Percentiles rank a stretch among this genome's conserved stretches.
These are phyloP conservation scores for Elongisporangium undulatum DNA, from an alignment of 352 stramenopile genomes.

Conservation along the genomic window DNA sequence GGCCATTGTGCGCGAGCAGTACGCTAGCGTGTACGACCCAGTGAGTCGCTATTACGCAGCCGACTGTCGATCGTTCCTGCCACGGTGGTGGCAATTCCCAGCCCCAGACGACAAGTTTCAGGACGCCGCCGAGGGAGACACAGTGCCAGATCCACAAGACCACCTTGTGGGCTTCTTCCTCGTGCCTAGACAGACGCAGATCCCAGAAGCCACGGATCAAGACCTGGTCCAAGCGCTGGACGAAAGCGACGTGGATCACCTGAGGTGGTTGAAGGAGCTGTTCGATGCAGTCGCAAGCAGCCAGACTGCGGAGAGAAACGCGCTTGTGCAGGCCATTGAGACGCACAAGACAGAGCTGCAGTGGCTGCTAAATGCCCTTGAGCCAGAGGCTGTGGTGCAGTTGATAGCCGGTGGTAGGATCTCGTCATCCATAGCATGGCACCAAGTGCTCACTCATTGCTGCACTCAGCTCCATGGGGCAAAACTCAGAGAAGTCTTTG, in stretches of 20 bases:
- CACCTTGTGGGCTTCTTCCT: conserved; percentile 56
- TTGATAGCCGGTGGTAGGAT: neutral
- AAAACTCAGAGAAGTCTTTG: conserved; percentile 19
- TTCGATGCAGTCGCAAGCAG: conserved; percentile 21
- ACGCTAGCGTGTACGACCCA: conserved; percentile 27
- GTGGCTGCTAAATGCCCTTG: neutral
- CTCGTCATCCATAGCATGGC: conserved; percentile 15
- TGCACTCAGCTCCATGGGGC: conserved; percentile 25
- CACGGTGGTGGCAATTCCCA: conserved; percentile 38
- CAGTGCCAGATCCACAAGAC: conserved; percentile 38
- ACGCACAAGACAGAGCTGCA: neutral
- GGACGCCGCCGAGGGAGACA: conserved; percentile 1
- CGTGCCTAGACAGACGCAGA: conserved; percentile 51
- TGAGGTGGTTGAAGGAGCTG: conserved; percentile 20
- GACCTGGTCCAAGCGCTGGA: conserved; percentile 39
- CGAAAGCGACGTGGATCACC: conserved; percentile 11
- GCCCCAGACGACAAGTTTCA: conserved; percentile 3
- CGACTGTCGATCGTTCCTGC: conserved; percentile 36
- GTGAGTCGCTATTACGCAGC: conserved; percentile 48
- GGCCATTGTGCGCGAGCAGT: conserved; percentile 25
- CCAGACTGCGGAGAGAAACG: neutral
- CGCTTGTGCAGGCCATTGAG: neutral
- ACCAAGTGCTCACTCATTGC: conserved; percentile 28
- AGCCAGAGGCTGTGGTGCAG: neutral
- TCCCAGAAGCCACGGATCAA: conserved; percentile 29